A percentile compares a stretch with the other conserved stretches of the same genome.
These are phyloP conservation scores for Echinosphaeria canescens DNA, from an alignment of 2,329 filamentous ascomycete species.

Conservation along the genomic window DNA sequence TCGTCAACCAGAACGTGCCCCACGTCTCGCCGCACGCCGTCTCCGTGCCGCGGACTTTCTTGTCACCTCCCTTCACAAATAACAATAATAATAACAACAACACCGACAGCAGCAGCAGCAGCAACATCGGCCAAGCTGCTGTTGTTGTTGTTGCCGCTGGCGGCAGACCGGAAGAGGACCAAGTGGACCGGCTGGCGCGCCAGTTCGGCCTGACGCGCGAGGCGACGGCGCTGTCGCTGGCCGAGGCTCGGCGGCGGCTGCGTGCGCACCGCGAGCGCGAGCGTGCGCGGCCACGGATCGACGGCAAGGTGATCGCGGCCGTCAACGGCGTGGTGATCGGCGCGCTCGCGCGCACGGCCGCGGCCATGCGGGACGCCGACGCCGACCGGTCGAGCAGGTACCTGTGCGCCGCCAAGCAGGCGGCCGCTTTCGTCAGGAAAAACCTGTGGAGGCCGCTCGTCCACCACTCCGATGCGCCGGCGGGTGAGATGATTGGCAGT, in stretches of 20 bases:
- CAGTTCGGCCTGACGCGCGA: constrained; percentile 53
- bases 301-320: constrained; percentile 71
- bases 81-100: too few species aligned
- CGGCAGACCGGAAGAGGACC: too few species aligned
- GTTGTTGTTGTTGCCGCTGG: too few species aligned
- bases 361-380: constrained; percentile 39
- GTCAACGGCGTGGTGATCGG: constrained; percentile 84
- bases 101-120: too few species aligned
- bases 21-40: too few species aligned
- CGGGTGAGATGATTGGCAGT: too few species aligned
- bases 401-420: constrained; percentile 40
- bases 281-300: constrained; percentile 46
- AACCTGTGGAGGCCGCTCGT: too few species aligned
- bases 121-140: too few species aligned
- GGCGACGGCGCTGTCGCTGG: constrained; percentile 46
- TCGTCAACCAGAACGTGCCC: constrained; percentile 83
- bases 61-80: too few species aligned
- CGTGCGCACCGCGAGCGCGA: constrained; percentile 42
- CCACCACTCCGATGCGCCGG: too few species aligned
- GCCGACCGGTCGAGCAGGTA: constrained; percentile 35
- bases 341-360: constrained; percentile 55
- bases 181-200: constrained; percentile 47
- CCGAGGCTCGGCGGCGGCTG: constrained; percentile 44
- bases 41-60: too few species aligned
- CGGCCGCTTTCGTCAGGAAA: constrained; percentile 49